A percentile compares a stretch with the other conserved stretches of the same genome.
Conservation (phyloP, 768 basidiomycete genomes). For the Suillus hirtellus region DNA sequence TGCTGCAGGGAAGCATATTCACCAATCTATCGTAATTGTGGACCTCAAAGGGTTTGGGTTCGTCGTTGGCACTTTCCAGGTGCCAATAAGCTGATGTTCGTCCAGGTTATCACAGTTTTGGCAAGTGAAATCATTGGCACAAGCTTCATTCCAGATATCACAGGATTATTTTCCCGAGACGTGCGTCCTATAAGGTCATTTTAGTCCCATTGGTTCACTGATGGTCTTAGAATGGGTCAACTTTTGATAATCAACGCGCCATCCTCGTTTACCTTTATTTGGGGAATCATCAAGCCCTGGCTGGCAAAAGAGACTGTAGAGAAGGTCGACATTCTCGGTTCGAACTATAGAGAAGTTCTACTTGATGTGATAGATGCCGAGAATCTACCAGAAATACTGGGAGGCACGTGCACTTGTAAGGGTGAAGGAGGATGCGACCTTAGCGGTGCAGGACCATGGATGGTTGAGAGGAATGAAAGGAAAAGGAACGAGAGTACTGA, state of each 20-base stretch:
- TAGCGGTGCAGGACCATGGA: slow-evolving; percentile 72
- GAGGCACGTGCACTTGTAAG: slow-evolving; percentile 66
- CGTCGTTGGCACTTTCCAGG: slow-evolving; percentile 16
- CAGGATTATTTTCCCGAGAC: slow-evolving; percentile 81
- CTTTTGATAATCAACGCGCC: slow-evolving; percentile 73
- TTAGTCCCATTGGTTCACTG: slow-evolving; percentile 4
- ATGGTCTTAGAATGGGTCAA: slow-evolving; percentile 61
- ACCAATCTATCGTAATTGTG: slow-evolving; percentile 60
- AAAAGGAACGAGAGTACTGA: slow-evolving; percentile 18
- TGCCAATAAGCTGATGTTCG: not conserved
- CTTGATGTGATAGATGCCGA: slow-evolving; percentile 63
- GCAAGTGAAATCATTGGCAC: slow-evolving; percentile 69
- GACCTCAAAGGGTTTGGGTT: slow-evolving; percentile 74
- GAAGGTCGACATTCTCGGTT: slow-evolving; percentile 67
- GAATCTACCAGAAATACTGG: slow-evolving; percentile 58
- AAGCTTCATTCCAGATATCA: slow-evolving; percentile 67
- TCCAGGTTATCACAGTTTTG: slow-evolving; percentile 67
- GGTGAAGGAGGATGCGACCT: slow-evolving; percentile 56
- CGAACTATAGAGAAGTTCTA: slow-evolving; percentile 56
- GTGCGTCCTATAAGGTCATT: slow-evolving; percentile 37
- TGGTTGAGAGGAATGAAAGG: slow-evolving; percentile 47
- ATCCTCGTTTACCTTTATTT: slow-evolving; percentile 70
- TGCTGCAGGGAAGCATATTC: slow-evolving; percentile 52
- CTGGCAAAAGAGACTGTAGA: slow-evolving; percentile 68
- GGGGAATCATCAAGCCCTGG: slow-evolving; percentile 70